Percentiles rank a stretch among this genome's conserved stretches.
Evolutionary conservation across 1,284 basidiomycete genomes (phyloP).

Genomic region (Mycena citricolor): DNA sequence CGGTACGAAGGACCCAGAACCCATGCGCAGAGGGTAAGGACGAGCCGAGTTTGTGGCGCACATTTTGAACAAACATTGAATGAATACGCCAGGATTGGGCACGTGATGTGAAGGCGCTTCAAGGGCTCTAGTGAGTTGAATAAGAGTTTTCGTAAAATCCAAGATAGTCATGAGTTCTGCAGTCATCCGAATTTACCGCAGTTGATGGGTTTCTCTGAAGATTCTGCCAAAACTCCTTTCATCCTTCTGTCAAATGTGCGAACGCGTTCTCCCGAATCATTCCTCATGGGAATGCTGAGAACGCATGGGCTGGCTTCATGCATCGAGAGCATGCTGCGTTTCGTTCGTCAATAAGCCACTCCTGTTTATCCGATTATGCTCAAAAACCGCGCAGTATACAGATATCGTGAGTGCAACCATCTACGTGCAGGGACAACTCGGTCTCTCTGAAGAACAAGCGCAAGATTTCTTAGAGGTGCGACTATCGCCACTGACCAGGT

Average conservation of each 20-base stretch:
- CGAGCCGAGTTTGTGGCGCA: no score
- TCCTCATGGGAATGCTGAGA: constrained; percentile 31
- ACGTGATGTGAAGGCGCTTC: constrained; percentile 50
- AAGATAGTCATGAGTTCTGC: not conserved
- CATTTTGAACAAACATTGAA: no score
- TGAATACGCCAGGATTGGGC: constrained; percentile 58
- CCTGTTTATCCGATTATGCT: not conserved
- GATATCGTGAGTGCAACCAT: constrained; percentile 47
- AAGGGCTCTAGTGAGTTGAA: constrained; percentile 45
- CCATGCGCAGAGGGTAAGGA: constrained; percentile 36
- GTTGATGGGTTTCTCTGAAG: constrained; percentile 52
- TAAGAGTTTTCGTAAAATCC: no score
- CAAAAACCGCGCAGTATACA: constrained; percentile 36
- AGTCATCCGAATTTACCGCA: constrained; percentile 57
- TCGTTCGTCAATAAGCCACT: constrained; percentile 31
- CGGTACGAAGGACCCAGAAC: constrained; percentile 41
- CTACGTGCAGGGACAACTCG: constrained; percentile 47
- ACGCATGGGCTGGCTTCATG: constrained; percentile 36
- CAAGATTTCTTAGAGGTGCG: constrained; percentile 54
- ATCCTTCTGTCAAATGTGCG: constrained; percentile 49
- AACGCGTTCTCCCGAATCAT: constrained; percentile 36
- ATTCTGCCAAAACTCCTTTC: constrained; percentile 46
- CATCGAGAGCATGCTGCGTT: constrained; percentile 37
- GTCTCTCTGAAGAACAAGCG: constrained; percentile 40
- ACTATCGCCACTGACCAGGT: not conserved